phyloP scores from a whole-genome alignment of 2,329 filamentous ascomycete genomes.

The Ophiobolus disseminans region DNA sequence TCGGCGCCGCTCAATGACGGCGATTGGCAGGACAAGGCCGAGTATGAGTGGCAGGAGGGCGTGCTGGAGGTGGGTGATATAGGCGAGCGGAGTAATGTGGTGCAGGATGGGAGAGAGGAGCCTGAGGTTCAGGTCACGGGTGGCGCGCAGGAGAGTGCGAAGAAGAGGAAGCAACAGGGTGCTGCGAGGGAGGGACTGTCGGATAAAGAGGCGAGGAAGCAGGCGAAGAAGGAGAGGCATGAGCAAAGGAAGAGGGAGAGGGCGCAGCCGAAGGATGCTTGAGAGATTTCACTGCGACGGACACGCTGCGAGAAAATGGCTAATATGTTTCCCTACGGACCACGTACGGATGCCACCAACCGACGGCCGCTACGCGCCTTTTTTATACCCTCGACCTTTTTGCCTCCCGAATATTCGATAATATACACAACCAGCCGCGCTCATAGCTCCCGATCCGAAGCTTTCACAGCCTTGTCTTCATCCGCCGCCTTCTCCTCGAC shows the following conservation, averaged over 20 bases:
- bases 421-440: neutral
- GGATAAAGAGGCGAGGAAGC: constrained; percentile 62
- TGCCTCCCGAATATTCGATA: constrained; percentile 3
- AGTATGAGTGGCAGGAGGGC: constrained; percentile 50
- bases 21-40: constrained; percentile 53
- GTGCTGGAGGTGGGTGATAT: constrained; percentile 53
- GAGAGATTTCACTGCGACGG: no score
- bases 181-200: constrained; percentile 25
- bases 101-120: constrained; percentile 37
- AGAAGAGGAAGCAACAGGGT: constrained; percentile 38
- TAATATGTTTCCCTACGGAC: no score
- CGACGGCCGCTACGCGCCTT: no score
- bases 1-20: constrained; percentile 18
- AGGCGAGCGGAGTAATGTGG: constrained; percentile 43
- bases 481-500: constrained; percentile 59
- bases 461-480: constrained; percentile 68
- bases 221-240: constrained; percentile 62
- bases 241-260: constrained; percentile 51
- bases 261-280: constrained; percentile 5
- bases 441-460: constrained; percentile 78
- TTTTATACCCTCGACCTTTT: constrained; percentile 1
- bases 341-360: no score
- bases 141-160: constrained; percentile 29
- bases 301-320: no score
- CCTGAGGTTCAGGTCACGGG: constrained; percentile 33